Percentiles rank a stretch among this genome's conserved stretches.
These are phyloP conservation scores for Otatea glauca DNA, from an alignment of 176 grass and related monocot species.

Conservation along the genomic window DNA sequence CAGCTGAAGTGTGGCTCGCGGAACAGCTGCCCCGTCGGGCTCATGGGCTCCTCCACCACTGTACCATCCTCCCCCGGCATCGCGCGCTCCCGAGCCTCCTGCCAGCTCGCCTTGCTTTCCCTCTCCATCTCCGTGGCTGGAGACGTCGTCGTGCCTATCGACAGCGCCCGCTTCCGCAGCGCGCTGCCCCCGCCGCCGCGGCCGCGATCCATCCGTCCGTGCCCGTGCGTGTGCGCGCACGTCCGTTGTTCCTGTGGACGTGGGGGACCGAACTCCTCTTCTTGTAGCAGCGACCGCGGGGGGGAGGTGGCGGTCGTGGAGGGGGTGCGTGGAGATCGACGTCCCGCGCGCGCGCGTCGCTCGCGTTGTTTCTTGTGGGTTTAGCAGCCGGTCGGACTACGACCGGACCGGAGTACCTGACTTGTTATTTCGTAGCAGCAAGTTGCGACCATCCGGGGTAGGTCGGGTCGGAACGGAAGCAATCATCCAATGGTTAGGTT, in stretches of 20 bases:
- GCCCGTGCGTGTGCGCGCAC: neutral
- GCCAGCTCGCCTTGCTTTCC: neutral
- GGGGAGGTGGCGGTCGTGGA: constrained; percentile 5
- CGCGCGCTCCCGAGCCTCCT: neutral
- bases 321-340: neutral
- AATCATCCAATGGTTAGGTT: too few relatives aligned
- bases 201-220: constrained; percentile 30
- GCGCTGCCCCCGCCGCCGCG: neutral
- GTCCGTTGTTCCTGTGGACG: neutral
- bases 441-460: too few relatives aligned
- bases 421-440: neutral
- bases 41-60: constrained; percentile 59
- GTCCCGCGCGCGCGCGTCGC: constrained; percentile 4
- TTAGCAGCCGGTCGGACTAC: neutral
- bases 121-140: neutral
- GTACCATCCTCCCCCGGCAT: too few relatives aligned
- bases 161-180: constrained; percentile 46
- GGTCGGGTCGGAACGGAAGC: too few relatives aligned
- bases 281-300: neutral
- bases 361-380: neutral
- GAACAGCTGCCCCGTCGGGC: constrained; percentile 75
- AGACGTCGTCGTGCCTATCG: neutral
- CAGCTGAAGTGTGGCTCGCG: constrained; percentile 62
- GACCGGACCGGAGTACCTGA: too few relatives aligned
- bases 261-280: too few relatives aligned